phyloP scores from a whole-genome alignment of 805 yeast species.

The Priceomyces castillae region DNA sequence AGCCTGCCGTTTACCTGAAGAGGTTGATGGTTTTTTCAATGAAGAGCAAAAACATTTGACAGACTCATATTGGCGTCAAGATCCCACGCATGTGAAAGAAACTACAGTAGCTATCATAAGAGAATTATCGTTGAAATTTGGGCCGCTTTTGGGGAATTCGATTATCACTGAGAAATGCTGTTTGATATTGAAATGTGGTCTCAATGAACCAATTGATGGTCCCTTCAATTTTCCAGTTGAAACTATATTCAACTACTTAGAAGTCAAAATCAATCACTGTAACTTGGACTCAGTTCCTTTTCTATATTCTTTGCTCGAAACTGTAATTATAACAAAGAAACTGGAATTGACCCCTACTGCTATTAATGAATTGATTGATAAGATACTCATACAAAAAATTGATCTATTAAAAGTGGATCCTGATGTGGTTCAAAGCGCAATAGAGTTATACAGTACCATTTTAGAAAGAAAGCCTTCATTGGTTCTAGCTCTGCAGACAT shows the following conservation, averaged over 20 bases:
- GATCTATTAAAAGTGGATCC: conserved; percentile 49
- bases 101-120: conserved; percentile 41
- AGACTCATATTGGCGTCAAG: conserved; percentile 46
- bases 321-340: conserved; percentile 39
- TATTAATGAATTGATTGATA: conserved; percentile 35
- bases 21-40: conserved; percentile 38
- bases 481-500: conserved; percentile 32
- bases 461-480: conserved; percentile 50
- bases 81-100: conserved; percentile 45
- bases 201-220: conserved; percentile 60
- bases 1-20: conserved; percentile 62
- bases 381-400: conserved; percentile 36
- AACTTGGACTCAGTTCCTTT: conserved; percentile 38
- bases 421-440: conserved; percentile 52
- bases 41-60: conserved; percentile 26
- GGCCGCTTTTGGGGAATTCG: conserved; percentile 38
- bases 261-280: conserved; percentile 27
- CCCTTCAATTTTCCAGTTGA: conserved; percentile 57
- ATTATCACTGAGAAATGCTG: conserved; percentile 63
- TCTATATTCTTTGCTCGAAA: conserved; percentile 45
- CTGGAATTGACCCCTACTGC: conserved; percentile 25
- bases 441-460: conserved; percentile 50
- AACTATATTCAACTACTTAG: conserved; percentile 39
- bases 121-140: conserved; percentile 40
- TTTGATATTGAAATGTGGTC: conserved; percentile 58